These are phyloP conservation scores for Claviceps quebecensis DNA, from an alignment of 2,329 filamentous ascomycete species.

Conservation along the genomic window DNA sequence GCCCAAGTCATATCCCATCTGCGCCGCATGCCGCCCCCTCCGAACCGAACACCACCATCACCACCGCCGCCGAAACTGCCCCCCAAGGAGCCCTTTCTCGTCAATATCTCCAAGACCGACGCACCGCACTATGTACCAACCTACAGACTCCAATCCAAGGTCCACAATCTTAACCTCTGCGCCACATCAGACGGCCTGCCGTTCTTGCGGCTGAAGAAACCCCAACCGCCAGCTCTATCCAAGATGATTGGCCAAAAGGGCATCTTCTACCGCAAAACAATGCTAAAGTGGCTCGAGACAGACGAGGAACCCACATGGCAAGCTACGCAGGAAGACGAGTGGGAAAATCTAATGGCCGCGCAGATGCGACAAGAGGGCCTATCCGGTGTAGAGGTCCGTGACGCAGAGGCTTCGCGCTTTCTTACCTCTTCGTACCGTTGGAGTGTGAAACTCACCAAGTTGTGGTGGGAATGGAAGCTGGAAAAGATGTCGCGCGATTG, in stretches of 20 bases:
- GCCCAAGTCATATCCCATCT: conserved; percentile 28
- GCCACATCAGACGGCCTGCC: conserved; percentile 41
- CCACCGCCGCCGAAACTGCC: conserved; percentile 7
- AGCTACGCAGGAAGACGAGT: conserved; percentile 30
- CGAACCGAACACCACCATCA: conserved; percentile 6
- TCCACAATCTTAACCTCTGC: conserved; percentile 40
- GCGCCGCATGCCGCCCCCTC: conserved; percentile 14
- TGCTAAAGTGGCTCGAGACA: conserved; percentile 24
- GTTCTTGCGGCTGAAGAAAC: conserved; percentile 53
- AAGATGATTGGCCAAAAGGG: conserved; percentile 41
- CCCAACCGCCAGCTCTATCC: conserved; percentile 46
- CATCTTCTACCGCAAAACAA: conserved; percentile 25
- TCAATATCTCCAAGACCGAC: conserved; percentile 19
- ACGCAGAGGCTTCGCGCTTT: conserved; percentile 2
- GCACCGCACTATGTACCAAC: conserved; percentile 34
- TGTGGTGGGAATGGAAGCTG: conserved; percentile 20
- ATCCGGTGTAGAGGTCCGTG: background rate
- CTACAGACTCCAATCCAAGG: conserved; percentile 23
- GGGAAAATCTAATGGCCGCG: conserved; percentile 27
- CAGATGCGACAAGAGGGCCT: conserved; percentile 9
- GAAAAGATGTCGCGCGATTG: conserved; percentile 22
- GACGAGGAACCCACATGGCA: conserved; percentile 20
- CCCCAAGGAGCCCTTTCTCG: conserved; percentile 17
- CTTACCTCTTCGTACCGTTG: conserved; percentile 14
- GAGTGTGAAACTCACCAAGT: conserved; percentile 15